Evolutionary conservation across 768 basidiomycete species (phyloP).

Genomic region (Rossbeevera mucosa): DNA sequence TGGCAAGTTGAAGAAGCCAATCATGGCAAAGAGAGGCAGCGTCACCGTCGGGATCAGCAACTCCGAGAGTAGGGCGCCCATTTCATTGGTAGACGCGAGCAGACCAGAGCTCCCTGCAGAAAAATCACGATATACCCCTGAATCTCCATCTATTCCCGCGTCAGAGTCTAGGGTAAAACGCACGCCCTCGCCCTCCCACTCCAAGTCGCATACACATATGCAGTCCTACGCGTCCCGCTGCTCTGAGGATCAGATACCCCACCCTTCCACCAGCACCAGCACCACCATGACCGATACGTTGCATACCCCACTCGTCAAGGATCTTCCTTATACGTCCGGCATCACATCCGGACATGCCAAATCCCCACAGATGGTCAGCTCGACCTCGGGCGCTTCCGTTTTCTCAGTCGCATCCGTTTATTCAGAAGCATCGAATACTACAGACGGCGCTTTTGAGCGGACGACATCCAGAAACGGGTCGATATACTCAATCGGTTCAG

Average conservation of each 20-base stretch:
- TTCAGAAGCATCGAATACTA: conserved; percentile 24
- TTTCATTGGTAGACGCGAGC: conserved; percentile 15
- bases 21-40: conserved; percentile 63
- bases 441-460: conserved; percentile 3
- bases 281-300: conserved; percentile 1
- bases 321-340: neutral
- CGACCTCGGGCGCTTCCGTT: conserved; percentile 26
- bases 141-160: conserved; percentile 16
- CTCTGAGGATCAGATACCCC: conserved; percentile 12
- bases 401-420: conserved; percentile 24
- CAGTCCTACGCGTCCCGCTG: conserved; percentile 17
- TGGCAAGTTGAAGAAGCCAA: conserved; percentile 70
- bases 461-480: conserved; percentile 15
- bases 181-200: conserved; percentile 14
- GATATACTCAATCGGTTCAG: conserved; percentile 5
- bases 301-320: neutral
- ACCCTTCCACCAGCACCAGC: conserved; percentile 2
- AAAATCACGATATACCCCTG: conserved; percentile 5
- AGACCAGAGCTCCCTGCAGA: conserved; percentile 1
- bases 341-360: conserved; percentile 17
- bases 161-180: conserved; percentile 18
- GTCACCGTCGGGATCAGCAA: conserved; percentile 4
- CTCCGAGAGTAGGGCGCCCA: conserved; percentile 12
- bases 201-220: conserved; percentile 11
- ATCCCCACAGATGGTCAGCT: conserved; percentile 16